Evolutionary conservation across 1,139 yeast genomes (phyloP), one percentile per base, ranked within the genome.

Genomic region (Taphrina communis): DNA sequence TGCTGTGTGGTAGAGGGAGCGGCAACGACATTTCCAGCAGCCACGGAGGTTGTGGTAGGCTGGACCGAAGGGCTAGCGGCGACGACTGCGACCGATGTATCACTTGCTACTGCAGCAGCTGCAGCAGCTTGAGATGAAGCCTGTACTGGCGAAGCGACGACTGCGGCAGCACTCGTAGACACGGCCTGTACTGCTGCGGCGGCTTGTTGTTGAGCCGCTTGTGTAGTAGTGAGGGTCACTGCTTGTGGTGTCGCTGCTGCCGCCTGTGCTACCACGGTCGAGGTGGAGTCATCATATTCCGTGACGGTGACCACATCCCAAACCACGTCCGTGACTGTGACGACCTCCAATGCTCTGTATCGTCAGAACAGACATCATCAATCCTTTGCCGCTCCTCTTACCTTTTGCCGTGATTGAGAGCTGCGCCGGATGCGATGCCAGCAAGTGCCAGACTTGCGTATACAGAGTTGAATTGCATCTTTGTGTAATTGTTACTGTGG

Each of bases 101-200:
- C 31, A n/a, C 71, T 48, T n/a, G 72, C 56, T 39, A 71, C 51
- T 19, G 38, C 19, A 35, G 72, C 52, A 36, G 63, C 70, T 6
- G 68, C 68, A 12, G 66, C 71, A 35, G 72, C 63, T 17, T 70
- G 68, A 41, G 72, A 44, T 36, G 70, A 61, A n/a, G 36, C 8
- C 36, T 31, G 36, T 35, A 17, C 36, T 21, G 21, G 36, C 11
- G 53, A 14, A 11, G 31, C 9, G 7, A 72, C 69, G 39, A 55
- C 72, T 38, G 73, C 60, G 50, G 71, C 71, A 44, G 72, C 69
- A 25, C 72, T 65, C 48, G 72, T 60, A 25, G 71, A 46, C 21
- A 70, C 58, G 11, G 69, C 60, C 21, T 69, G 60, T 6, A 71
- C 67, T 25, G 69, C 66, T 12, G 72, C 44, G 42, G 71, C 69